Evolutionary conservation across 1,284 basidiomycete species (phyloP).

Genomic region (Tylopilus sp.): DNA sequence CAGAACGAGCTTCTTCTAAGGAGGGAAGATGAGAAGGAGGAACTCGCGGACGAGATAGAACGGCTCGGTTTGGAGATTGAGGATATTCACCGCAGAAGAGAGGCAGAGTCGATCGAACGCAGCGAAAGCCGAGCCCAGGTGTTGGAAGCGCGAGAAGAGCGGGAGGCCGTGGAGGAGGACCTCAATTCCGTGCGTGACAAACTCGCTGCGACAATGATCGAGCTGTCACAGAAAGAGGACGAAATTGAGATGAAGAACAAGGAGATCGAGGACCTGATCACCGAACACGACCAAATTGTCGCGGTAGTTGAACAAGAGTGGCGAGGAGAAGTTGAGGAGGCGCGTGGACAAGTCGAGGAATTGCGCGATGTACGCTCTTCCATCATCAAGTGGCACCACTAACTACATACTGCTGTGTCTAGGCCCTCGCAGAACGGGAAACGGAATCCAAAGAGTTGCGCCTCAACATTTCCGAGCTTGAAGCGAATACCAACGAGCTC

Average conservation of each 20-base stretch:
- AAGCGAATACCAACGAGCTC: constrained; percentile 64
- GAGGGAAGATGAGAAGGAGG: constrained; percentile 68
- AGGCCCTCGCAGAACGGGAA: constrained; percentile 74
- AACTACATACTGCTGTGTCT: constrained; percentile 8
- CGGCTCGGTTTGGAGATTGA: constrained; percentile 65
- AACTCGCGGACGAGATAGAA: constrained; percentile 62
- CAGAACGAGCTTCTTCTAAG: constrained; percentile 53
- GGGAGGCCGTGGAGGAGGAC: constrained; percentile 71
- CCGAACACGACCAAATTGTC: constrained; percentile 65
- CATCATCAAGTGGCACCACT: background rate
- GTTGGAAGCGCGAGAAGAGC: constrained; percentile 63
- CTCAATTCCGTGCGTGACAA: constrained; percentile 70
- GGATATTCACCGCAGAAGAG: constrained; percentile 55
- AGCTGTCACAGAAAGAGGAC: constrained; percentile 78
- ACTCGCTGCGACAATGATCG: constrained; percentile 73
- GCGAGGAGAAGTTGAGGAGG: constrained; percentile 74
- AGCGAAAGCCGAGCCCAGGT: constrained; percentile 68
- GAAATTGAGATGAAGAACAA: constrained; percentile 71
- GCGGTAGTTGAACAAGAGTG: constrained; percentile 71
- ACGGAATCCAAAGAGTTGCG: constrained; percentile 71
- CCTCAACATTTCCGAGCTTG: constrained; percentile 67
- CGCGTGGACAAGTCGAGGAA: constrained; percentile 66
- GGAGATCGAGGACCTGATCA: constrained; percentile 67
- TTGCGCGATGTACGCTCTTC: constrained; percentile 60
- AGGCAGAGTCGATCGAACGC: constrained; percentile 61